A percentile compares a stretch with the other conserved stretches of the same genome.
Evolutionary conservation across 2,329 filamentous ascomycete genomes (phyloP).

Genomic region (Orbilia blumenaviensis): DNA sequence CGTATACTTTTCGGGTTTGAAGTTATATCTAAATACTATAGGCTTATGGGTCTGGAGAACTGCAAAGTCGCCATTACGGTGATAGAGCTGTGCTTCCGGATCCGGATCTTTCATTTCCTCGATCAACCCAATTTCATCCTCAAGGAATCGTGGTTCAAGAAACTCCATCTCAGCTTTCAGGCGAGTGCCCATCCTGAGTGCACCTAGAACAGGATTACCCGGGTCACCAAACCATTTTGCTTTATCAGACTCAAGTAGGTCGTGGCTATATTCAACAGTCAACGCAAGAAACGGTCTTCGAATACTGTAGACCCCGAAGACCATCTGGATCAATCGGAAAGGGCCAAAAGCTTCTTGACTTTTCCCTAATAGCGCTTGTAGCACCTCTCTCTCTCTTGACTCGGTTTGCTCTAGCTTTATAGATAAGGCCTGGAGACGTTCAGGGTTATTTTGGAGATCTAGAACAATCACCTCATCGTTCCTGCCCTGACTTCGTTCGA

Average conservation of each 20-base stretch:
- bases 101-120: not conserved
- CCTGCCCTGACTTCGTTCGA: too few species aligned
- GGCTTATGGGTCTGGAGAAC: not conserved
- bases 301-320: not conserved
- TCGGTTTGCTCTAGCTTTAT: not conserved
- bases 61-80: not conserved
- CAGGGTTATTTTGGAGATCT: not conserved
- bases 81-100: too few species aligned
- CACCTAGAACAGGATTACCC: not conserved
- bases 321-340: not conserved
- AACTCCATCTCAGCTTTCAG: constrained; percentile 19
- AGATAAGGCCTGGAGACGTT: not conserved
- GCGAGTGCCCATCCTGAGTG: constrained; percentile 3
- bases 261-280: not conserved
- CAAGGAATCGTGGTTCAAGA: constrained; percentile 4
- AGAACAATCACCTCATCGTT: not conserved
- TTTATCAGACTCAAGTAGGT: too few species aligned
- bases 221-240: not conserved
- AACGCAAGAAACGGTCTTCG: not conserved
- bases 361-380: not conserved
- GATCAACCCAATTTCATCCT: not conserved
- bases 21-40: not conserved
- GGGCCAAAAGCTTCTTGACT: not conserved
- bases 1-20: not conserved
- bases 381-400: not conserved